Percentiles rank a stretch among this genome's conserved stretches.
These are phyloP conservation scores for Yamadazyma membranifaciens DNA, from an alignment of 1,139 yeast genomes.

Conservation along the genomic window DNA sequence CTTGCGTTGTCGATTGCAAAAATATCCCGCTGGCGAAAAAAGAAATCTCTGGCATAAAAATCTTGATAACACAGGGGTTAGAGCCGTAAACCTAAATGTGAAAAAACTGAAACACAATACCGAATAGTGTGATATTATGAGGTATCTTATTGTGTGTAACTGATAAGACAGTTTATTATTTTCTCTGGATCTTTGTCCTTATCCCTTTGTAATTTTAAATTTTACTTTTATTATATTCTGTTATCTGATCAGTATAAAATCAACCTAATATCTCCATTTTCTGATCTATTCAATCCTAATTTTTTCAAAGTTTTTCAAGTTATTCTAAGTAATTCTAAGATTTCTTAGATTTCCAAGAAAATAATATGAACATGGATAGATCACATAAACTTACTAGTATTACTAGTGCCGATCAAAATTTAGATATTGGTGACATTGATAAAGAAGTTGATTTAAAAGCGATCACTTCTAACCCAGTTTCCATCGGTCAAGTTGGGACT, in stretches of 20 bases:
- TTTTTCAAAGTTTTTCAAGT: too few species aligned
- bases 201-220: not conserved
- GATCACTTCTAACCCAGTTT: constrained; percentile 18
- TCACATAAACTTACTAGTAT: constrained; percentile 11
- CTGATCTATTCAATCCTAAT: not conserved
- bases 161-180: too few species aligned
- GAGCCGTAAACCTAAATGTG: constrained; percentile 1
- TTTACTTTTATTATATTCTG: not conserved
- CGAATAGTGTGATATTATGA: too few species aligned
- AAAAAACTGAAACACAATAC: not conserved
- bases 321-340: too few species aligned
- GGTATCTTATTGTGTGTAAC: too few species aligned
- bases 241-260: too few species aligned
- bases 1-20: not conserved
- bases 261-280: not conserved
- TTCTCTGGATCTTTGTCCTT: too few species aligned
- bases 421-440: constrained; percentile 7
- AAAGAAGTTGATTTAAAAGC: constrained; percentile 16
- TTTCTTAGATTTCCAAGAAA: too few species aligned
- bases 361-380: constrained; percentile 26
- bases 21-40: too few species aligned
- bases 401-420: constrained; percentile 7
- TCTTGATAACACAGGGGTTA: not conserved
- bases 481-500: constrained; percentile 27
- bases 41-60: too few species aligned